Base-by-base conservation (phyloP, 345 rosid genomes). In the Eucalyptus erythrocorys region DNA sequence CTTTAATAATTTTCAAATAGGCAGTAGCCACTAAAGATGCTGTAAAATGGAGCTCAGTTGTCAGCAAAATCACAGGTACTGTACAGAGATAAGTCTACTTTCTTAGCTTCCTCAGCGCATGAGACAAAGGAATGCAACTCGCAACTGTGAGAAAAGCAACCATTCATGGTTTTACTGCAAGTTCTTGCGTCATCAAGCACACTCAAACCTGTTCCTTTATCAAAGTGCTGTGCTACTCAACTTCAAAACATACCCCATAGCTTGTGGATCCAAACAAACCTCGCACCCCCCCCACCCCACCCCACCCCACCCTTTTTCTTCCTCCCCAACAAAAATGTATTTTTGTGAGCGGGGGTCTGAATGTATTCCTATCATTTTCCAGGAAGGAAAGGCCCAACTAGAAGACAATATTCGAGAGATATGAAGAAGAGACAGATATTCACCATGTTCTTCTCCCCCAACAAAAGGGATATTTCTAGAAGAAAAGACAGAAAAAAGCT, bases 401-500 rank as follows among this genome's bases (percentile, higher is more conserved):
- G 81, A 37, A 71, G 81, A 71, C 81, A 37, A 37, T 37, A 71
- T 71, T 71, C 22, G 7, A 37, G 81, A 34, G 0, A 37, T 0
- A 37, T 71, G 0, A 71, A 19, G 26, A 37, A 71, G 13, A 19
- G 7, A 71, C 3, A 71, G 81, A 71, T 22, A 71, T 71, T 71
- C 81, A 37, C 14, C 45, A 71, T 71, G 81, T 71, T 37, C 45
- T 71, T 51, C 57, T 21, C 19, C 45, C 81, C 19, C 27, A 71
- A 5, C 0, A 76, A 37, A 37, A 40, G 27, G 82, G 15, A 4
- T 37, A 40, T 40, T 40, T 40, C 47, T 21, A 51, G 51, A 51
- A 0, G 0, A 86, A n/a, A 86, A 86, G 55, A n/a, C 51, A n/a
- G 32, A 4, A 8, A 85, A 86, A 88, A 91, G 93, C 93, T 91